Conservation (phyloP, 2,329 filamentous ascomycete genomes). For the Chaetoscypha palmicola region DNA sequence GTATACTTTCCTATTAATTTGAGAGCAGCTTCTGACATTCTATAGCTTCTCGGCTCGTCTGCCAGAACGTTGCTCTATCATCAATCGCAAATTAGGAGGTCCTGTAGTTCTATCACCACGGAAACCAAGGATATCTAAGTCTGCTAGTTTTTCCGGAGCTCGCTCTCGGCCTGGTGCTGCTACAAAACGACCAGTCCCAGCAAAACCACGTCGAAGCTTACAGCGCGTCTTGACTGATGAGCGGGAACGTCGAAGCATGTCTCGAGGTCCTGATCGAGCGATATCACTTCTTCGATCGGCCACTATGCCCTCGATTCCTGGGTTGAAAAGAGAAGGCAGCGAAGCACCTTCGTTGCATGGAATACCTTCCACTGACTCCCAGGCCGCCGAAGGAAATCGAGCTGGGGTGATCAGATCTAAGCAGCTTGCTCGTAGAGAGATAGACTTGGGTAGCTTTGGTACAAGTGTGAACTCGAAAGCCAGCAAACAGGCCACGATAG, state of each 20-base stretch:
- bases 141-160: conserved; percentile 33
- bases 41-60: conserved; percentile 65
- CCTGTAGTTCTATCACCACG: conserved; percentile 54
- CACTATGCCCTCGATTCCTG: conserved; percentile 52
- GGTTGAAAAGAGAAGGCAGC: conserved; percentile 62
- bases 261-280: conserved; percentile 48
- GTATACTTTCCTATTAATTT: conserved; percentile 25
- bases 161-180: conserved; percentile 46
- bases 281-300: conserved; percentile 62
- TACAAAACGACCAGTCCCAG: conserved; percentile 40
- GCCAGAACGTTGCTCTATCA: conserved; percentile 61
- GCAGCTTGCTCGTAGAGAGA: conserved; percentile 43
- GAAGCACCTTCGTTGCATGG: conserved; percentile 48
- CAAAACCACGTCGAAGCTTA: conserved; percentile 45
- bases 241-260: conserved; percentile 45
- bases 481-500: conserved; percentile 58
- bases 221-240: conserved; percentile 58
- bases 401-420: conserved; percentile 33
- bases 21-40: conserved; percentile 31
- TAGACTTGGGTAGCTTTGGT: conserved; percentile 46
- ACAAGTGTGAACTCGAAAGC: conserved; percentile 49
- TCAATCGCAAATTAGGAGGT: conserved; percentile 71
- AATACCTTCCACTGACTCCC: conserved; percentile 39
- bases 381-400: conserved; percentile 32
- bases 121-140: conserved; percentile 42